phyloP scores from a whole-genome alignment of 2,329 filamentous ascomycete genomes.

The Exserohilum turcica region DNA sequence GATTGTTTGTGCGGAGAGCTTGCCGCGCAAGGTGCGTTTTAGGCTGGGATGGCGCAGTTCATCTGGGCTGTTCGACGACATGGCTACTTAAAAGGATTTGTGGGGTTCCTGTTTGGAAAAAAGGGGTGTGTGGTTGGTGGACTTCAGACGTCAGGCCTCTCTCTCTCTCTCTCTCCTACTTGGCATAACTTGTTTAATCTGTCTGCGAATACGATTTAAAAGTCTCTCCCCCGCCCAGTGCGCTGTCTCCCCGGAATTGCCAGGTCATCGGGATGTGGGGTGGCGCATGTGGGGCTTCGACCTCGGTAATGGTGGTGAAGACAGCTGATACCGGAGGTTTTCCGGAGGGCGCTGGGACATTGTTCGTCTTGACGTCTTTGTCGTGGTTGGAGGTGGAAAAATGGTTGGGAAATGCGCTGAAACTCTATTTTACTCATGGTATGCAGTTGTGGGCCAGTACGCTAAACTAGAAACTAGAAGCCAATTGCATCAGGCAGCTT shows the following conservation, averaged over 20 bases:
- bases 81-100: not conserved
- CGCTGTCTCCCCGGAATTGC: no score
- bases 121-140: no score
- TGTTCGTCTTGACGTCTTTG: no score
- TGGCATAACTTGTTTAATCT: no score
- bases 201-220: no score
- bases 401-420: not conserved
- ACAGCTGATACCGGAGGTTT: not conserved
- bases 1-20: constrained; percentile 20
- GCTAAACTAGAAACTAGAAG: not conserved
- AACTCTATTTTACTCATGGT: not conserved
- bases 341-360: no score
- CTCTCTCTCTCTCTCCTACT: no score
- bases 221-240: no score
- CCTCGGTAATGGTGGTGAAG: constrained; percentile 5
- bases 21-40: constrained; percentile 26
- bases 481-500: not conserved
- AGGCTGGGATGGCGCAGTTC: constrained; percentile 21
- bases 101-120: not conserved
- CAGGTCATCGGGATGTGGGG: constrained; percentile 3
- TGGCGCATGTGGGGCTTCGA: constrained; percentile 14
- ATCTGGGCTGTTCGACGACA: not conserved
- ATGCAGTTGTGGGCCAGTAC: not conserved
- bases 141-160: no score
- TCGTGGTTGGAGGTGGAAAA: no score